phyloP scores from a whole-genome alignment of 768 basidiomycete genomes.

The Plicaturopsis crispa region DNA sequence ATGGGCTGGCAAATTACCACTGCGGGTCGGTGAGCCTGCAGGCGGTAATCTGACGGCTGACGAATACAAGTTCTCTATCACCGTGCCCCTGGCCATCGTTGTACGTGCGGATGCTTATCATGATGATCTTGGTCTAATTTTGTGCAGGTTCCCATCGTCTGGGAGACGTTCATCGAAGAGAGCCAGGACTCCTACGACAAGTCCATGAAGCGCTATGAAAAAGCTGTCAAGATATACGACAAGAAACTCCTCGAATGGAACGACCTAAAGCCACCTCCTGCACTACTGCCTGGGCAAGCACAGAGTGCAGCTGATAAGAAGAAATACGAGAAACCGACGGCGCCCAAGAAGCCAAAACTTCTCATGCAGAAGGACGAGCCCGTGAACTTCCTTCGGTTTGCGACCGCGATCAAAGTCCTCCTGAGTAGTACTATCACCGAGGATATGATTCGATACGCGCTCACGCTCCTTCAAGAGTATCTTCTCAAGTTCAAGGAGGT shows the following conservation, averaged over 20 bases:
- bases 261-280: too few relatives aligned
- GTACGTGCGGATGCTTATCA: conserved; percentile 11
- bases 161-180: conserved; percentile 10
- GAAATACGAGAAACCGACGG: background rate
- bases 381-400: conserved; percentile 12
- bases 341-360: conserved; percentile 4
- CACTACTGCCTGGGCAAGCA: too few relatives aligned
- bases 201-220: conserved; percentile 1
- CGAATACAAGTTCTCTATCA: conserved; percentile 14
- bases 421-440: conserved; percentile 6
- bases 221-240: conserved; percentile 2
- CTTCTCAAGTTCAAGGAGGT: conserved; percentile 4
- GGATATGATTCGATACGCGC: conserved; percentile 3
- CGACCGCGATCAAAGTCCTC: conserved; percentile 13
- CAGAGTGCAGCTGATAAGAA: conserved; percentile 3
- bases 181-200: conserved; percentile 5
- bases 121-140: conserved; percentile 9
- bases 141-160: conserved; percentile 12
- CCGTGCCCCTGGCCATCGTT: conserved; percentile 11
- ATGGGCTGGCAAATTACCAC: conserved; percentile 13
- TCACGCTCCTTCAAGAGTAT: conserved; percentile 6
- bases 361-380: conserved; percentile 10
- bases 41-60: conserved; percentile 17
- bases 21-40: conserved; percentile 14
- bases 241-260: too few relatives aligned